phyloP scores from a whole-genome alignment of 1,139 yeast species.

The Geotrichum restrictum region DNA sequence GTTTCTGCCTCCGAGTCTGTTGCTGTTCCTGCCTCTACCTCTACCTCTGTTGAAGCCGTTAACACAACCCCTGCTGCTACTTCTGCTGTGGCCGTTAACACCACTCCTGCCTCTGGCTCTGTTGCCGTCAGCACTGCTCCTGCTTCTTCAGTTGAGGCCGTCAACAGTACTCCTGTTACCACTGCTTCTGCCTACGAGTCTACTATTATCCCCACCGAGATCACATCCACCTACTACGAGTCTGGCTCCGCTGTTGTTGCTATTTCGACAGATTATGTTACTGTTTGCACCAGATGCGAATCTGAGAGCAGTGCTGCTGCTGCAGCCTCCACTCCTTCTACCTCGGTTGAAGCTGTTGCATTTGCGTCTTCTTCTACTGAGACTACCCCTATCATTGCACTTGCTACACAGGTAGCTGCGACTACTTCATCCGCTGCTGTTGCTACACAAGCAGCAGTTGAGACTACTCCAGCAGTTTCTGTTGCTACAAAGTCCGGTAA shows the following conservation, averaged over 20 bases:
- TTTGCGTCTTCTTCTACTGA: neutral
- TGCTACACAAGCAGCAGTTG: too few relatives aligned
- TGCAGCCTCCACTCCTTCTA: neutral
- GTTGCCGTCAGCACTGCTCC: too few relatives aligned
- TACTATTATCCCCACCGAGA: neutral
- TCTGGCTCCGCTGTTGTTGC: slow-evolving; percentile 4
- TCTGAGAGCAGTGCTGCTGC: neutral
- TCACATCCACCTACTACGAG: slow-evolving; percentile 1
- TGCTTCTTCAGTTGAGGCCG: neutral
- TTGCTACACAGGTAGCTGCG: neutral
- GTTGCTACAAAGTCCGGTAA: too few relatives aligned
- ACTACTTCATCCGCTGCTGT: neutral
- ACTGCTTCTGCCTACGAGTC: neutral
- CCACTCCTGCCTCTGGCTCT: neutral
- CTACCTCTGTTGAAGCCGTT: slow-evolving; percentile 8
- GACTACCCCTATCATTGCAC: too few relatives aligned
- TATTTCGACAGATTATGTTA: neutral
- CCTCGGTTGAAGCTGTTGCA: neutral
- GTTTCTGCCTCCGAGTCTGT: neutral
- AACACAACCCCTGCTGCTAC: slow-evolving; percentile 16
- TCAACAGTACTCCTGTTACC: neutral
- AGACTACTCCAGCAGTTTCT: too few relatives aligned
- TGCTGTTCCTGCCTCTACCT: neutral
- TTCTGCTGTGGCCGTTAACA: slow-evolving; percentile 5
- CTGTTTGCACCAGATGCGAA: slow-evolving; percentile 8